Percentiles rank a stretch among this genome's conserved stretches.
Evolutionary conservation across 2,329 filamentous ascomycete genomes (phyloP).

Genomic region (Pseudogymnoascus verrucosus): DNA sequence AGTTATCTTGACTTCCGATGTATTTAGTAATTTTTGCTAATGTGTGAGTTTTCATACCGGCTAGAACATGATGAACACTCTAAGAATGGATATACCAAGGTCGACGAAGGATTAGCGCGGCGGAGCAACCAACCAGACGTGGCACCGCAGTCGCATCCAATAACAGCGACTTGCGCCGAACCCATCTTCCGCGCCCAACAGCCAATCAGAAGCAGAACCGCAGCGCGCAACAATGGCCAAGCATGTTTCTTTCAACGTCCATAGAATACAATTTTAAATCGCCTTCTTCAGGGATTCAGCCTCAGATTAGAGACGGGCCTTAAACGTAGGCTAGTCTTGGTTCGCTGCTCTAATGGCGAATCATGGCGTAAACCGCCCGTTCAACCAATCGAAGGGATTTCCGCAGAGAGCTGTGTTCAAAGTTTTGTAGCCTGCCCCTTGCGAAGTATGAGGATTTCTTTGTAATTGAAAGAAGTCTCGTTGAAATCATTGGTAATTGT

Average conservation of each 20-base stretch:
- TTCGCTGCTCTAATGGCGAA: neutral
- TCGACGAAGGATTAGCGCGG: neutral
- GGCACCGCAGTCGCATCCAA: slow-evolving; percentile 13
- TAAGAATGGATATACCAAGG: neutral
- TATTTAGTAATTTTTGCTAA: neutral
- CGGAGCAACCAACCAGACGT: neutral
- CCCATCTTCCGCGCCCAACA: neutral
- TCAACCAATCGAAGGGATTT: neutral
- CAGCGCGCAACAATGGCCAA: neutral
- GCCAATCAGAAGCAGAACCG: slow-evolving; percentile 12
- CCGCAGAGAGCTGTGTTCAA: neutral
- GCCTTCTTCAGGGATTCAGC: neutral
- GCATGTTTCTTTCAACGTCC: neutral
- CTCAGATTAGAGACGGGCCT: neutral
- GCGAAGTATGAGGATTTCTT: neutral
- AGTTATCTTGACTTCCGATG: neutral
- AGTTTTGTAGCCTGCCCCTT: neutral
- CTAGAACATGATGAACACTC: neutral
- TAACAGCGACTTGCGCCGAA: slow-evolving; percentile 8
- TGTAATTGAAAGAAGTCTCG: neutral
- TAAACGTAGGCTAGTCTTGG: neutral
- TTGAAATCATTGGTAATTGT: neutral
- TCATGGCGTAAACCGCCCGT: neutral
- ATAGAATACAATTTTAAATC: neutral
- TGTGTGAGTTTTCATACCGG: neutral